Conservation (phyloP, 169 alveolate species). For the Plasmodium relictum region DNA sequence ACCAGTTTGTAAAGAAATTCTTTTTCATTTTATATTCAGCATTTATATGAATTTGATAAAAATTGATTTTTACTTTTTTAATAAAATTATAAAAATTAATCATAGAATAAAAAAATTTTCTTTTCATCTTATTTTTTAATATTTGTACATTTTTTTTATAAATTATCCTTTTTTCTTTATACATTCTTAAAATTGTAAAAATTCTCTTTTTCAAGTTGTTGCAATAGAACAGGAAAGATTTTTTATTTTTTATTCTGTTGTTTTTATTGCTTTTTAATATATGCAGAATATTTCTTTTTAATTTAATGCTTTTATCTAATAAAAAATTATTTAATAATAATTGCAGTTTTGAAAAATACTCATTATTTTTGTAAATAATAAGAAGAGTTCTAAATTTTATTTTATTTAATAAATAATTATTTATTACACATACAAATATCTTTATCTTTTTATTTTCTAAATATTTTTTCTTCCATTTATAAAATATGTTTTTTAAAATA, state of each 20-base stretch:
- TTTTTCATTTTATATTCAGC: constrained; percentile 6
- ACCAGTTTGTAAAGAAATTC: constrained; percentile 28
- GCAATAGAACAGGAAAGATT: constrained; percentile 14
- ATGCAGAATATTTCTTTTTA: constrained; percentile 31
- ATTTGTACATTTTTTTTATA: background rate
- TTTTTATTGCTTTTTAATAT: constrained; percentile 34
- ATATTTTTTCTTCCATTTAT: constrained; percentile 27
- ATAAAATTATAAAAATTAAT: constrained; percentile 33
- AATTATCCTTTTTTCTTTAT: background rate
- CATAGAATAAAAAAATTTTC: constrained; percentile 20
- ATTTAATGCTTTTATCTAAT: constrained; percentile 35
- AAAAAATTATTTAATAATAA: constrained; percentile 25
- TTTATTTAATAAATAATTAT: constrained; percentile 3
- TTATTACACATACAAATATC: constrained; percentile 20
- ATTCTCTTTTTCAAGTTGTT: constrained; percentile 5
- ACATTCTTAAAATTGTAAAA: background rate
- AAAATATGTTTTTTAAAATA: background rate
- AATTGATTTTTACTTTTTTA: constrained; percentile 22
- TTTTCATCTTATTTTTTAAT: constrained; percentile 7
- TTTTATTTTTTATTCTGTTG: constrained; percentile 19
- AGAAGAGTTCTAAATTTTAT: constrained; percentile 7
- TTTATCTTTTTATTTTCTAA: constrained; percentile 19
- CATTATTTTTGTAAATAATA: constrained; percentile 11
- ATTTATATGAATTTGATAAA: constrained; percentile 3
- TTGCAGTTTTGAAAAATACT: constrained; percentile 11